These are phyloP conservation scores for Casuarina cunninghamiana DNA, from an alignment of 306 rosid genomes.

Conservation along the genomic window DNA sequence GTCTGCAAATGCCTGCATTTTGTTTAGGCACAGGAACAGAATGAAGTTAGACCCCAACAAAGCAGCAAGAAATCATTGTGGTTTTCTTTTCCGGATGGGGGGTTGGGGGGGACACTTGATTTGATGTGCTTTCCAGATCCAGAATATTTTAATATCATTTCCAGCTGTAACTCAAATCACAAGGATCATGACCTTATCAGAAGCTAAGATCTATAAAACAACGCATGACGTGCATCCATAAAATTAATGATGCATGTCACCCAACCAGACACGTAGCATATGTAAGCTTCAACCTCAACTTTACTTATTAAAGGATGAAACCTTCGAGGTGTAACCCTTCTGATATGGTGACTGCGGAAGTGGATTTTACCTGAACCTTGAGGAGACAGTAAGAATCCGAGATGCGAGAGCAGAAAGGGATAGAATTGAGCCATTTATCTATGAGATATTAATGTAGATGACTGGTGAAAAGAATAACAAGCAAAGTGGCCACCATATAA, in stretches of 20 bases:
- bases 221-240: neutral
- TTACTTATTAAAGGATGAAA: neutral
- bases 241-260: neutral
- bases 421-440: neutral
- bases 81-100: too few species aligned
- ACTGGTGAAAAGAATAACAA: neutral
- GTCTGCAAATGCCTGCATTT: constrained; percentile 85
- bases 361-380: neutral
- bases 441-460: neutral
- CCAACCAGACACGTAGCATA: neutral
- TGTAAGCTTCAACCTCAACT: neutral
- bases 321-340: neutral
- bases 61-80: neutral
- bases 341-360: neutral
- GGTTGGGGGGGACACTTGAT: neutral
- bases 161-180: neutral
- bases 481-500: neutral
- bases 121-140: neutral
- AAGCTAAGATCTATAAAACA: neutral
- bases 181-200: neutral
- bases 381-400: neutral
- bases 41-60: constrained; percentile 8
- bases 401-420: neutral
- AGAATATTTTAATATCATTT: neutral
- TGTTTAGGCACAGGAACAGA: constrained; percentile 16